These are phyloP conservation scores for Erigeron canadensis DNA, from an alignment of 129 eudicot species.

Conservation along the genomic window DNA sequence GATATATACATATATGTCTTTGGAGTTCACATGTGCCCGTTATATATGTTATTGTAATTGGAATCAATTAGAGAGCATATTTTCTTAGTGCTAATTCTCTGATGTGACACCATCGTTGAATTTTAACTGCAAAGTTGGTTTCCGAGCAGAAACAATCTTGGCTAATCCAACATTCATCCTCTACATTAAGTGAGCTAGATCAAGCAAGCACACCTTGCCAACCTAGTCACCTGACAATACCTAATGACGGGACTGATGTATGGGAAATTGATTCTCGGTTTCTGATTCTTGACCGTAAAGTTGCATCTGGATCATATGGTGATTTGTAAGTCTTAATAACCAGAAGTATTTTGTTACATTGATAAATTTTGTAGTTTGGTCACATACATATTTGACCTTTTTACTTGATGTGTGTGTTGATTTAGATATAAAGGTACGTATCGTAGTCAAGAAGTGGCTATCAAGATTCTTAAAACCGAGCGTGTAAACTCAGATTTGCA, in stretches of 20 bases:
- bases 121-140: conserved; percentile 4
- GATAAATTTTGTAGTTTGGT: not conserved
- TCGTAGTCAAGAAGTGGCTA: conserved; percentile 96
- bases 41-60: not conserved
- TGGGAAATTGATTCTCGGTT: conserved; percentile 91
- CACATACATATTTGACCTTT: conserved; percentile 15
- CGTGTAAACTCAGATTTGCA: conserved; percentile 74
- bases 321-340: conserved; percentile 67
- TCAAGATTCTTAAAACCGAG: conserved; percentile 54
- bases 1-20: not conserved
- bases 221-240: conserved; percentile 65
- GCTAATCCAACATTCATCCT: conserved; percentile 49
- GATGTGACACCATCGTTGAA: not conserved
- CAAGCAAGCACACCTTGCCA: conserved; percentile 37
- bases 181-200: conserved; percentile 55
- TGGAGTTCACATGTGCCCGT: not conserved
- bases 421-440: conserved; percentile 92
- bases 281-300: conserved; percentile 72
- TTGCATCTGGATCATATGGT: conserved; percentile 96
- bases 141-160: conserved; percentile 64
- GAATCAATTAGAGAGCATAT: not conserved
- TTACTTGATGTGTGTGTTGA: conserved; percentile 10
- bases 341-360: not conserved
- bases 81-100: not conserved
- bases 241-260: conserved; percentile 91